Conservation (phyloP, 208 protist genomes). For the Novymonas esmeraldas region DNA sequence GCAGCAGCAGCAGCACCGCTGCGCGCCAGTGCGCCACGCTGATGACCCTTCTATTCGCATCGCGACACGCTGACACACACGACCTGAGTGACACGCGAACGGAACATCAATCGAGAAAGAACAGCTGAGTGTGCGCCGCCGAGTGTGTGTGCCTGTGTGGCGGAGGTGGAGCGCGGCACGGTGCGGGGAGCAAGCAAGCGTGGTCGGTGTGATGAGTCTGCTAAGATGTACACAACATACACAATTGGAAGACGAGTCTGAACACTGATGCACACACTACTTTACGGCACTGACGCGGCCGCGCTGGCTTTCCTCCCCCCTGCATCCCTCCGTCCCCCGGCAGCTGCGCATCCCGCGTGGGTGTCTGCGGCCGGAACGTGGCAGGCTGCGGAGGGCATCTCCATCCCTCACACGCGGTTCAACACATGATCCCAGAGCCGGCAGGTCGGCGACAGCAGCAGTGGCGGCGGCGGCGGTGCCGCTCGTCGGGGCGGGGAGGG, state of each 20-base stretch:
- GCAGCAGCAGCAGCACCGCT: no score
- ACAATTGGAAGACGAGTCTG: constrained; percentile 16
- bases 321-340: background rate
- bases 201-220: constrained; percentile 26
- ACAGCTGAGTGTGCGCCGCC: constrained; percentile 37
- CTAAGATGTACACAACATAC: background rate
- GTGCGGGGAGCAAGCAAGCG: background rate
- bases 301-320: background rate
- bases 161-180: no score
- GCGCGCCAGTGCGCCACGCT: constrained; percentile 3
- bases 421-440: constrained; percentile 17
- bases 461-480: constrained; percentile 1
- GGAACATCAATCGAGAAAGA: constrained; percentile 75
- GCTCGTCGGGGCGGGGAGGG: no score
- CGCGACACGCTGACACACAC: constrained; percentile 33
- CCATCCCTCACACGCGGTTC: constrained; percentile 19
- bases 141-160: background rate
- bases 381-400: constrained; percentile 15
- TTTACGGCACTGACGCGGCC: constrained; percentile 20
- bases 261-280: constrained; percentile 16
- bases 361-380: constrained; percentile 10
- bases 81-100: constrained; percentile 60
- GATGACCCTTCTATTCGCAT: constrained; percentile 38
- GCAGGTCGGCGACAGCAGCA: background rate
- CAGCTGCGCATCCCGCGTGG: background rate